These are phyloP conservation scores for Claviceps sp. DNA, from an alignment of 2,329 filamentous ascomycete species.

Conservation along the genomic window DNA sequence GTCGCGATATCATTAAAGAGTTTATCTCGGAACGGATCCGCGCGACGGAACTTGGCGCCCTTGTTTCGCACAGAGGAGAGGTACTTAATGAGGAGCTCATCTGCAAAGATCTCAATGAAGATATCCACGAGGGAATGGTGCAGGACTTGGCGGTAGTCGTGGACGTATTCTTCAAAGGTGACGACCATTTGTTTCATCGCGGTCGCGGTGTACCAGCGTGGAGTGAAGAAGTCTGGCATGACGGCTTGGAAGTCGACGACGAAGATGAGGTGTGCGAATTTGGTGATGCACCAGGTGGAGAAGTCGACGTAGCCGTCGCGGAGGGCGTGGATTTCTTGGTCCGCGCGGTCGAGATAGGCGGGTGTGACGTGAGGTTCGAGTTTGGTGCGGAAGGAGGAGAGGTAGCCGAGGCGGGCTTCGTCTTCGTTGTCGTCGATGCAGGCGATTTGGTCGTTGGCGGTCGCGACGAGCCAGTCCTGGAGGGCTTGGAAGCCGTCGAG, in stretches of 20 bases:
- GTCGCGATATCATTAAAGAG: slow-evolving; percentile 86
- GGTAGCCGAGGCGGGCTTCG: slow-evolving; percentile 61
- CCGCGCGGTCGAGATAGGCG: slow-evolving; percentile 63
- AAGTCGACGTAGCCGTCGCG: slow-evolving; percentile 92
- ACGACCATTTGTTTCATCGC: slow-evolving; percentile 88
- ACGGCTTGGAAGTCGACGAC: slow-evolving; percentile 75
- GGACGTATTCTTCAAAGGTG: slow-evolving; percentile 89
- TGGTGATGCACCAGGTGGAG: slow-evolving; percentile 79
- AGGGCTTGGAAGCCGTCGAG: slow-evolving; percentile 61
- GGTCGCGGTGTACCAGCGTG: slow-evolving; percentile 73
- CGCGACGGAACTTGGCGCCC: slow-evolving; percentile 72
- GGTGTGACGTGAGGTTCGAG: slow-evolving; percentile 70
- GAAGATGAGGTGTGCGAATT: slow-evolving; percentile 81
- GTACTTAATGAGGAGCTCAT: slow-evolving; percentile 81
- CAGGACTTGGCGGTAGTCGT: slow-evolving; percentile 72
- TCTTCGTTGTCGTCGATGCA: slow-evolving; percentile 90
- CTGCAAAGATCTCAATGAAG: slow-evolving; percentile 82
- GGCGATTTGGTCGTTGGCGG: slow-evolving; percentile 96
- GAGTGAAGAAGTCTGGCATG: slow-evolving; percentile 81
- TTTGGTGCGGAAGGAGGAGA: slow-evolving; percentile 74
- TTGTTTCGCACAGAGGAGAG: slow-evolving; percentile 77
- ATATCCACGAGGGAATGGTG: slow-evolving; percentile 83
- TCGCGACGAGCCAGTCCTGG: slow-evolving; percentile 92
- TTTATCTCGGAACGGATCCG: slow-evolving; percentile 82
- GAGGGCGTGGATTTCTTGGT: slow-evolving; percentile 58